Percentiles rank a stretch among this genome's conserved stretches.
Conservation (phyloP, 2,329 filamentous ascomycete genomes). For the Sporothrix sp. region DNA sequence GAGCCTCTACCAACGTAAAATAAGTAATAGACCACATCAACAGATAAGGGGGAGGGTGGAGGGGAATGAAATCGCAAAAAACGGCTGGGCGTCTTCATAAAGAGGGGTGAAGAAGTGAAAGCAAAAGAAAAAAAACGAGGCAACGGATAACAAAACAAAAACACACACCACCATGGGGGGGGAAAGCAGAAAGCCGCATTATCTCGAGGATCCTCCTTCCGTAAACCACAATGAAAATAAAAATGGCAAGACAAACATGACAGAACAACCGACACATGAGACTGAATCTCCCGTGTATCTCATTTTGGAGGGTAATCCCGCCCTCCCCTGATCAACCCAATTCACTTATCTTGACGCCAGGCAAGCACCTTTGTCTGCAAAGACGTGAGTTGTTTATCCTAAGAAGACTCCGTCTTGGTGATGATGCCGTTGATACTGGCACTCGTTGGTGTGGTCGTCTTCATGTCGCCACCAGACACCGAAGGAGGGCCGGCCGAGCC, state of each 20-base stretch:
- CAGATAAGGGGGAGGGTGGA: background rate
- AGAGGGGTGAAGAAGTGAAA: background rate
- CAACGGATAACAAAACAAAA: background rate
- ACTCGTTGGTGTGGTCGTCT: conserved; percentile 41
- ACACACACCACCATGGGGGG: background rate
- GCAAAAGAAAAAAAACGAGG: background rate
- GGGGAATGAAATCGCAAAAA: too few relatives aligned
- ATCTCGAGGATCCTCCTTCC: too few relatives aligned
- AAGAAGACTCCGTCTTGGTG: conserved; percentile 38
- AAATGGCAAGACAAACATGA: too few relatives aligned
- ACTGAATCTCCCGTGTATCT: too few relatives aligned
- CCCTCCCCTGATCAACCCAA: too few relatives aligned
- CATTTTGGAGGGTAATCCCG: too few relatives aligned
- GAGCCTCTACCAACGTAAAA: background rate
- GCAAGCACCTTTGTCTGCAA: too few relatives aligned
- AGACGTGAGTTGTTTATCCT: background rate
- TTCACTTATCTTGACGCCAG: too few relatives aligned
- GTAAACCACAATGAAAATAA: too few relatives aligned
- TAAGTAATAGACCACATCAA: background rate
- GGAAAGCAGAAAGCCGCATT: too few relatives aligned
- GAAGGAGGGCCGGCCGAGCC: conserved; percentile 27
- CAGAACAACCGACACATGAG: background rate
- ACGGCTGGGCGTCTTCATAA: too few relatives aligned
- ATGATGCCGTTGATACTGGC: conserved; percentile 40
- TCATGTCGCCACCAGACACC: conserved; percentile 38